Evolutionary conservation across 495 filamentous ascomycete genomes (phyloP).

Genomic region (Penicillium silybi): DNA sequence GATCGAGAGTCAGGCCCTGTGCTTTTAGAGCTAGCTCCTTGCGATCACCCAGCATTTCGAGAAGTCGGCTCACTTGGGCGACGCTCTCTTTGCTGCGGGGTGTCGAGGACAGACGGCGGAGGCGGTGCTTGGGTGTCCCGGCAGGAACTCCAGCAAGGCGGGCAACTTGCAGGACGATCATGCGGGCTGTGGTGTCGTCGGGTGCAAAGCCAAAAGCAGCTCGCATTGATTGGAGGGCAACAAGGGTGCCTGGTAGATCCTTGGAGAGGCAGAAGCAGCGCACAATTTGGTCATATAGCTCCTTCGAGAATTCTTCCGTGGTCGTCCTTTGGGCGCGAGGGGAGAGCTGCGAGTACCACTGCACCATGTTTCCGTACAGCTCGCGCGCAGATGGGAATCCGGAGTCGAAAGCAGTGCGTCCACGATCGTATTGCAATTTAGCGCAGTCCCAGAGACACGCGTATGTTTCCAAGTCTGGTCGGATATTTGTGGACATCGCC

Average conservation of each 20-base stretch:
- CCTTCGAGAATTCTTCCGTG: constrained; percentile 42
- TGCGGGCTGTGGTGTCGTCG: constrained; percentile 44
- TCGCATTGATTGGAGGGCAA: constrained; percentile 55
- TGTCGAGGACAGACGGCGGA: constrained; percentile 40
- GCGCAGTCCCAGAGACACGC: constrained; percentile 61
- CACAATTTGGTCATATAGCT: constrained; percentile 55
- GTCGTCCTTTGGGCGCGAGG: constrained; percentile 18
- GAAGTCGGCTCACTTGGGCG: constrained; percentile 32
- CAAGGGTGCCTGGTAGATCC: constrained; percentile 57
- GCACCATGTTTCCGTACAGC: constrained; percentile 61
- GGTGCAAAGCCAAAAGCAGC: constrained; percentile 53
- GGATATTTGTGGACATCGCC: constrained; percentile 40
- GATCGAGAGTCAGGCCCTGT: constrained; percentile 31
- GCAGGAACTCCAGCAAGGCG: constrained; percentile 41
- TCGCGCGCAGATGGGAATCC: constrained; percentile 46
- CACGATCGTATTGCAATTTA: constrained; percentile 49
- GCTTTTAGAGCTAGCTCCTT: constrained; percentile 32
- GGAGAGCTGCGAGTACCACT: constrained; percentile 41
- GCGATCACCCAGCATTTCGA: constrained; percentile 36
- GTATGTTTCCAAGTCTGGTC: constrained; percentile 67
- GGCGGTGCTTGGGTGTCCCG: constrained; percentile 37
- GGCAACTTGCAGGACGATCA: constrained; percentile 49
- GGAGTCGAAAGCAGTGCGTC: constrained; percentile 30
- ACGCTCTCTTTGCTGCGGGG: constrained; percentile 45
- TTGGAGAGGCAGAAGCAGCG: constrained; percentile 50